A percentile compares a stretch with the other conserved stretches of the same genome.
Conservation (phyloP, 176 grass and related monocot genomes). For the Oryza glaberrima region DNA sequence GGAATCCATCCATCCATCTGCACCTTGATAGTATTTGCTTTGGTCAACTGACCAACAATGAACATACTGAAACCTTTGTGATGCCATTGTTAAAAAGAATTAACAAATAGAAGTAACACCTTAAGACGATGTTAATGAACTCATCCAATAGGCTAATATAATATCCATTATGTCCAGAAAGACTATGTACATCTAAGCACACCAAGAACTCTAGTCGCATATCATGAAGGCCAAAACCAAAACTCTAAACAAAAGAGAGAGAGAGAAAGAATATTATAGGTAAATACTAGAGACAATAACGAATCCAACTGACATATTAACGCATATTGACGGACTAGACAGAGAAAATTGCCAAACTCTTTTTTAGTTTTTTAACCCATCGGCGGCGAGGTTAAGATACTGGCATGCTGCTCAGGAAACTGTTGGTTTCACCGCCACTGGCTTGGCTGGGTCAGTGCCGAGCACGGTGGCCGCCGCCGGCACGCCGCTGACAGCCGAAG, state of each 20-base stretch:
- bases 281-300: slow-evolving; percentile 51
- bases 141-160: slow-evolving; percentile 54
- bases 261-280: slow-evolving; percentile 28
- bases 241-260: slow-evolving; percentile 37
- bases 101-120: slow-evolving; percentile 26
- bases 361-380: slow-evolving; percentile 43
- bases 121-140: slow-evolving; percentile 25
- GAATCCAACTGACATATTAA: slow-evolving; percentile 58
- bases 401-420: slow-evolving; percentile 54
- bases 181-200: slow-evolving; percentile 64
- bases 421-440: slow-evolving; percentile 69
- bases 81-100: slow-evolving; percentile 26
- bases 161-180: slow-evolving; percentile 62
- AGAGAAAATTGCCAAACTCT: slow-evolving; percentile 47
- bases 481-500: slow-evolving; percentile 52
- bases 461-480: slow-evolving; percentile 23
- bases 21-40: neutral
- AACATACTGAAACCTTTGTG: neutral
- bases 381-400: neutral
- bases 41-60: slow-evolving; percentile 32
- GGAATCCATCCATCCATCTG: neutral
- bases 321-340: slow-evolving; percentile 50
- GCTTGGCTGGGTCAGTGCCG: slow-evolving; percentile 54
- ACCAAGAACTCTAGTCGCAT: slow-evolving; percentile 54
- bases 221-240: slow-evolving; percentile 42